Conservation (phyloP, 208 protist genomes). For the Hexamita inflata region DNA sequence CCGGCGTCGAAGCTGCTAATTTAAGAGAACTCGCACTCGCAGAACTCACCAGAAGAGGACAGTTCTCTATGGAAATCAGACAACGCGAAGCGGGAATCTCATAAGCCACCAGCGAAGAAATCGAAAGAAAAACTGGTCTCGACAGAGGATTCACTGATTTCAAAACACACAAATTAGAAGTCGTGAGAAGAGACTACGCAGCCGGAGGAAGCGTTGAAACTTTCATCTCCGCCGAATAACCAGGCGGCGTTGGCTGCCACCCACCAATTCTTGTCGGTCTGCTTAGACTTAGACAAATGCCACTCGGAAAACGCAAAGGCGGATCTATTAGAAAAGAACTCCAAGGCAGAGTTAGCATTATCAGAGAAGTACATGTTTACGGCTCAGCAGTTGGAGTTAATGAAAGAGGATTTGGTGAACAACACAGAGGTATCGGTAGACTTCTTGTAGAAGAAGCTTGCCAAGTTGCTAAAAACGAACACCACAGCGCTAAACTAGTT, state of each 20-base stretch:
- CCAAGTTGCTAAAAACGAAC: constrained; percentile 38
- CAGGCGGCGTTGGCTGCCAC: background rate
- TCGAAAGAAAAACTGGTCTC: background rate
- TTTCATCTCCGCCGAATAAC: constrained; percentile 37
- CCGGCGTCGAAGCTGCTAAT: constrained; percentile 84
- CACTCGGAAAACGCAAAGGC: background rate
- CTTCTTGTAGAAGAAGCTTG: constrained; percentile 41
- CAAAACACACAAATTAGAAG: constrained; percentile 26
- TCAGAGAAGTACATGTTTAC: constrained; percentile 48
- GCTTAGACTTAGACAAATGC: constrained; percentile 28
- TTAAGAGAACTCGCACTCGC: constrained; percentile 70
- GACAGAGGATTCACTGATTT: no score
- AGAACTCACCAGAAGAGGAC: background rate
- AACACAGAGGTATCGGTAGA: constrained; percentile 38
- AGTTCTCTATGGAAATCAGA: constrained; percentile 27
- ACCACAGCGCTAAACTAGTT: constrained; percentile 29
- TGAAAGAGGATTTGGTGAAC: background rate
- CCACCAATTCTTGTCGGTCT: constrained; percentile 33
- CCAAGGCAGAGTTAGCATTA: constrained; percentile 16
- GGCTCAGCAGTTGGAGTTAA: constrained; percentile 19
- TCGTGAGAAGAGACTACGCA: constrained; percentile 39
- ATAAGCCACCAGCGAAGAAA: background rate
- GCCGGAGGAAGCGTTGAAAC: constrained; percentile 35
- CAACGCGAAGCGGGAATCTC: constrained; percentile 38
- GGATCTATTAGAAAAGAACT: constrained; percentile 9